Conservation (phyloP, 2,329 filamentous ascomycete genomes). For the Sporothrix humicola region DNA sequence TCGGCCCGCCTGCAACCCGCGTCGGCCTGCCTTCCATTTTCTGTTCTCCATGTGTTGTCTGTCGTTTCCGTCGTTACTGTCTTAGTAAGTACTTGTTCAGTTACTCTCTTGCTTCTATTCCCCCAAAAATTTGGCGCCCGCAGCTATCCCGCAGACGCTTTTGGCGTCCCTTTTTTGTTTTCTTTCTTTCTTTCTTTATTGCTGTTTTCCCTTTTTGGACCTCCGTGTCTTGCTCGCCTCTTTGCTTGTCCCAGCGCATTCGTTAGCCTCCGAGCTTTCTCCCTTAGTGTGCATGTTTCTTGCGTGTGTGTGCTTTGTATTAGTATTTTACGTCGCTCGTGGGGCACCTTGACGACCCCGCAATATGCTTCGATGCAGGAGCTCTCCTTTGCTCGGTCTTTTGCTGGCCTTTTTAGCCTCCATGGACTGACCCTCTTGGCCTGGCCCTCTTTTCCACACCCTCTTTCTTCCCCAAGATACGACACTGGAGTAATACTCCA, state of each 20-base stretch:
- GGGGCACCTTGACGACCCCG: slow-evolving; percentile 27
- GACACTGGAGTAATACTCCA: slow-evolving; percentile 11
- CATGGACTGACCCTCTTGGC: not conserved
- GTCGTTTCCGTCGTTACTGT: slow-evolving; percentile 40
- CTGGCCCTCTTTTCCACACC: slow-evolving; percentile 3
- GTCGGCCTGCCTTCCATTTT: slow-evolving; percentile 35
- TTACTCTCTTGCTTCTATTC: not conserved
- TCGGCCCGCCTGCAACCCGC: slow-evolving; percentile 37
- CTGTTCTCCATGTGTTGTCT: slow-evolving; percentile 43
- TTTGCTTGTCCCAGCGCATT: slow-evolving; percentile 18
- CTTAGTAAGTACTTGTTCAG: slow-evolving; percentile 35
- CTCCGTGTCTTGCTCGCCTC: slow-evolving; percentile 10
- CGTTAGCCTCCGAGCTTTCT: slow-evolving; percentile 21
- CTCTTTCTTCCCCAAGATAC: slow-evolving; percentile 24
- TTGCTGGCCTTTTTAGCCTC: slow-evolving; percentile 19
- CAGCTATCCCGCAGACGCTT: not conserved
- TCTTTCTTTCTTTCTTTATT: slow-evolving; percentile 24
- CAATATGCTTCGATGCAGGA: slow-evolving; percentile 24
- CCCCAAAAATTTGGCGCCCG: not conserved
- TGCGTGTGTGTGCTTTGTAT: slow-evolving; percentile 18
- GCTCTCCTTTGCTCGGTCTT: not conserved
- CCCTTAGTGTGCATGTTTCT: slow-evolving; percentile 24
- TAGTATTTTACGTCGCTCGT: slow-evolving; percentile 16
- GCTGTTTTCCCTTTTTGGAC: slow-evolving; percentile 31
- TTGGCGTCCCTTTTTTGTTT: not conserved